A percentile compares a stretch with the other conserved stretches of the same genome.
Evolutionary conservation across 495 filamentous ascomycete species (phyloP).

Genomic region (Cercophora samala): DNA sequence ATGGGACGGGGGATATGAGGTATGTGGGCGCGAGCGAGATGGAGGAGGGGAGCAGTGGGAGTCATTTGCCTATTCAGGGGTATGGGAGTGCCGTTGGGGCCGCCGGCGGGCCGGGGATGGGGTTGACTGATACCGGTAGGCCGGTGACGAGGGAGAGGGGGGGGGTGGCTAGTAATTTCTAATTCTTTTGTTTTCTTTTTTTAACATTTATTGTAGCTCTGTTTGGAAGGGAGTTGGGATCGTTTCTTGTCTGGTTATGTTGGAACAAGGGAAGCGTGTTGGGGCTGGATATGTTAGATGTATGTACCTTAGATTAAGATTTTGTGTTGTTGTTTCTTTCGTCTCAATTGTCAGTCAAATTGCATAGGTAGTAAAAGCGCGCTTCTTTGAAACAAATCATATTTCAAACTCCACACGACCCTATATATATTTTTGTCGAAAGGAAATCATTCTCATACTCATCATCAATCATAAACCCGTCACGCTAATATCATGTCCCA

Average conservation of each 20-base stretch:
- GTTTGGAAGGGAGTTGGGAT: background rate
- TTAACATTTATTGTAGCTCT: background rate
- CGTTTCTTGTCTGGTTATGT: background rate
- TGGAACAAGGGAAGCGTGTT: background rate
- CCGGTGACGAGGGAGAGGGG: background rate
- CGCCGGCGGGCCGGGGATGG: background rate
- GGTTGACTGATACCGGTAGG: background rate
- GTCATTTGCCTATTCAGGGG: background rate
- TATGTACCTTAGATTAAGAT: background rate
- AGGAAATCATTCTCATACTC: too few species aligned
- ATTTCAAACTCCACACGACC: too few species aligned
- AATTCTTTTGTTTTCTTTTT: background rate
- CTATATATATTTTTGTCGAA: too few species aligned
- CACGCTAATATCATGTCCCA: too few species aligned
- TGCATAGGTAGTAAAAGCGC: background rate
- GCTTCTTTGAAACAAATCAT: background rate
- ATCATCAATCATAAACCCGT: too few species aligned
- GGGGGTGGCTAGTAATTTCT: background rate
- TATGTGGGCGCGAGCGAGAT: constrained; percentile 10
- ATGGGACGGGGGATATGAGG: background rate
- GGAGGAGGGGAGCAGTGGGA: constrained; percentile 13
- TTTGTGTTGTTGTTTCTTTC: background rate
- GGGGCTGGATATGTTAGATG: background rate
- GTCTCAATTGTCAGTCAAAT: background rate
- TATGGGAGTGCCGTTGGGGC: background rate